phyloP scores from a whole-genome alignment of 1,139 yeast genomes.

The Pneumocystis carinii region DNA sequence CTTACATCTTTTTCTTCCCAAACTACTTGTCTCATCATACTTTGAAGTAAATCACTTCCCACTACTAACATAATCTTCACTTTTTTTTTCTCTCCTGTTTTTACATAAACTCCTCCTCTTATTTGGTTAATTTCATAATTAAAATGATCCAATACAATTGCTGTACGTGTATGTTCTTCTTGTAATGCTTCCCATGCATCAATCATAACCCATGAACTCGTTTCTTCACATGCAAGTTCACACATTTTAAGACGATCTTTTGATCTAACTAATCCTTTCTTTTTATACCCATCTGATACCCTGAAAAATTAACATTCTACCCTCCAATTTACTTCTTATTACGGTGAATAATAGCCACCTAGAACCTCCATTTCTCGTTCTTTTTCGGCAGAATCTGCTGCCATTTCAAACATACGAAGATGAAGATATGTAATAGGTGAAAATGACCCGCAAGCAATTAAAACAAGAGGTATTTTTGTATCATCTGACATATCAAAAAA shows the following conservation, averaged over 20 bases:
- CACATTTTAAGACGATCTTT: conserved; percentile 92
- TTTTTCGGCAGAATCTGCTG: conserved; percentile 83
- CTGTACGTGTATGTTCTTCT: conserved; percentile 81
- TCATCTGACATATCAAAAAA: background rate
- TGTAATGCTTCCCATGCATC: conserved; percentile 98
- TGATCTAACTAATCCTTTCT: conserved; percentile 82
- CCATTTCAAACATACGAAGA: conserved; percentile 96
- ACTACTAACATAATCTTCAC: conserved; percentile 92
- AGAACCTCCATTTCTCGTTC: conserved; percentile 86
- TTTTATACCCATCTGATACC: conserved; percentile 82
- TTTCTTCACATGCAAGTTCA: conserved; percentile 92
- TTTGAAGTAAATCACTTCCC: conserved; percentile 93
- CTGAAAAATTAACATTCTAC: background rate
- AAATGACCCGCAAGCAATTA: conserved; percentile 95
- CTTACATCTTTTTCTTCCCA: conserved; percentile 80
- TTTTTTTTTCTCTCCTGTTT: conserved; percentile 43
- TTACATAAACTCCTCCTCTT: conserved; percentile 68
- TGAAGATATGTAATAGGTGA: conserved; percentile 91
- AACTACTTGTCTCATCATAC: conserved; percentile 99
- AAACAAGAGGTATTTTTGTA: conserved; percentile 69
- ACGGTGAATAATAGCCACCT: conserved; percentile 94
- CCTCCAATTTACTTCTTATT: background rate
- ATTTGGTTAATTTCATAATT: conserved; percentile 86
- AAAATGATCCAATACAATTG: conserved; percentile 88
- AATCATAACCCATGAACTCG: conserved; percentile 95